phyloP scores from a whole-genome alignment of 345 rosid species.

The Eucalyptus curtisii region DNA sequence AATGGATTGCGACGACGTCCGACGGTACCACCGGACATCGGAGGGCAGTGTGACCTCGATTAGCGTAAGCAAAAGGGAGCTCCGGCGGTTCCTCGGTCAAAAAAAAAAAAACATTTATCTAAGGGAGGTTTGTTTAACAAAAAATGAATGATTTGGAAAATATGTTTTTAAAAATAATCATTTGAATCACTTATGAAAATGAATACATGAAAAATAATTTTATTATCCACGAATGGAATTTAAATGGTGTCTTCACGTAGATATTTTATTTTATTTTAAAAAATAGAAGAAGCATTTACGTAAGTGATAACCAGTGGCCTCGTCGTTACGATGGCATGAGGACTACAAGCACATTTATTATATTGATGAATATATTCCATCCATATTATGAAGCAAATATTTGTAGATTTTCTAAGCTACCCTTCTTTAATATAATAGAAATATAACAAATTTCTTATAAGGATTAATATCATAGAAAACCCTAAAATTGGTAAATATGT shows the following conservation, averaged over 20 bases:
- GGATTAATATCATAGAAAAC: too few relatives aligned
- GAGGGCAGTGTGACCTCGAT: too few relatives aligned
- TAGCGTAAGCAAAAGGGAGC: too few relatives aligned
- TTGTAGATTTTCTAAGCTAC: not conserved
- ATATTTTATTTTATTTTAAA: not conserved
- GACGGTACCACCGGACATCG: too few relatives aligned
- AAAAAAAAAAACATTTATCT: not conserved
- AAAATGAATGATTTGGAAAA: rapidly evolving
- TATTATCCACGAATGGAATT: rapidly evolving
- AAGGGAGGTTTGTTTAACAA: rapidly evolving
- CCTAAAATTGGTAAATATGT: rapidly evolving
- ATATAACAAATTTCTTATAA: not conserved
- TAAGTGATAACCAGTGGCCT: not conserved
- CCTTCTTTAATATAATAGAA: not conserved
- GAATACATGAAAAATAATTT: rapidly evolving
- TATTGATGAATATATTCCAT: not conserved
- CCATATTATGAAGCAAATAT: not conserved
- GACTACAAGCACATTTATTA: not conserved
- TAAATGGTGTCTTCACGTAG: not conserved
- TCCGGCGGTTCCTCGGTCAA: too few relatives aligned
- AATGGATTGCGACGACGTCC: too few relatives aligned
- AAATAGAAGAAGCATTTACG: not conserved
- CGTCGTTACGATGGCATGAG: not conserved
- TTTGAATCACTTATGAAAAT: too few relatives aligned
- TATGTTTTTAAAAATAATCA: rapidly evolving